Percentiles rank a stretch among this genome's conserved stretches.
These are phyloP conservation scores for Beauveria medogensis DNA, from an alignment of 2,329 filamentous ascomycete genomes.

Conservation along the genomic window DNA sequence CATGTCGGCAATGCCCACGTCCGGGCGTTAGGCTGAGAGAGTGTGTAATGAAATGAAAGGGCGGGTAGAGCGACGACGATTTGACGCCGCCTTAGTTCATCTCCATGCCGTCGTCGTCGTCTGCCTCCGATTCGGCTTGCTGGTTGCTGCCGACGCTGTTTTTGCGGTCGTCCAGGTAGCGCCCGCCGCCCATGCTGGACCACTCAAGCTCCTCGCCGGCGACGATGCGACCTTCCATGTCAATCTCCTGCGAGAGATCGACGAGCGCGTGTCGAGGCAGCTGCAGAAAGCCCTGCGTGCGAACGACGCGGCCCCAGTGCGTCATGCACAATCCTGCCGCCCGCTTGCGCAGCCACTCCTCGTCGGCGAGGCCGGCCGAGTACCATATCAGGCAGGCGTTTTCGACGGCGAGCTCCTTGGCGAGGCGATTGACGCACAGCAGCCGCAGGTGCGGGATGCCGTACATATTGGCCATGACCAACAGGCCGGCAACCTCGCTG, in stretches of 20 bases:
- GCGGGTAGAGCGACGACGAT: not conserved
- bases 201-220: slow-evolving; percentile 73
- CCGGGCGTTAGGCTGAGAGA: not conserved
- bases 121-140: slow-evolving; percentile 47
- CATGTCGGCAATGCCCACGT: no score
- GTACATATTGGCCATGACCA: slow-evolving; percentile 98
- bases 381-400: slow-evolving; percentile 97
- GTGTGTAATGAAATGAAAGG: not conserved
- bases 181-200: slow-evolving; percentile 36
- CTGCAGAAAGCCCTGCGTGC: slow-evolving; percentile 77
- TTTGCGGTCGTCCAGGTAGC: slow-evolving; percentile 45
- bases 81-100: slow-evolving; percentile 29
- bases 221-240: slow-evolving; percentile 84
- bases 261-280: slow-evolving; percentile 74
- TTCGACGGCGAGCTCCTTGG: slow-evolving; percentile 85
- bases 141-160: slow-evolving; percentile 53
- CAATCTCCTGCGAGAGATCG: slow-evolving; percentile 87
- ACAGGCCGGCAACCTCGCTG: slow-evolving; percentile 80
- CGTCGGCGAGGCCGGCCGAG: slow-evolving; percentile 78
- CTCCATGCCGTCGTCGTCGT: slow-evolving; percentile 58
- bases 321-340: slow-evolving; percentile 83
- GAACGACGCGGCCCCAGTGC: slow-evolving; percentile 90
- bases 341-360: slow-evolving; percentile 87
- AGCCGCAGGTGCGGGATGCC: slow-evolving; percentile 90
- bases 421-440: slow-evolving; percentile 82